Evolutionary conservation across 202 grass and related monocot species (phyloP).

Genomic region (Digitaria exilis): DNA sequence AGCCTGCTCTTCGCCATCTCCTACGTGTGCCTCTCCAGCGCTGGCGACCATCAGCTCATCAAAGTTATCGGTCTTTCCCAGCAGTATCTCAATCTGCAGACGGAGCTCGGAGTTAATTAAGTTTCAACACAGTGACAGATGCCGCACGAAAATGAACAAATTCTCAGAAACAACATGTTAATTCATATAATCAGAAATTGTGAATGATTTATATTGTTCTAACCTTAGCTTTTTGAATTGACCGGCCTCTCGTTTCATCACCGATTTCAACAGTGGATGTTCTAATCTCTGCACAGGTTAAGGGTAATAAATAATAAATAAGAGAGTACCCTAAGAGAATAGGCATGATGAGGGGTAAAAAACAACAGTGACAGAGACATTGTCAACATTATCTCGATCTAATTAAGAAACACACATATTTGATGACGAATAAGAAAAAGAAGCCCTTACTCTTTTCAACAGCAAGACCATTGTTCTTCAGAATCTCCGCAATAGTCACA

Average conservation of each 20-base stretch:
- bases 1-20: constrained; percentile 40
- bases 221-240: constrained; percentile 82
- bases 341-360: background rate
- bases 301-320: background rate
- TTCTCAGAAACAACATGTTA: background rate
- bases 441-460: constrained; percentile 51
- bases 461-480: constrained; percentile 67
- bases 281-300: constrained; percentile 49
- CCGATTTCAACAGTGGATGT: constrained; percentile 74
- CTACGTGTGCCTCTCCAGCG: constrained; percentile 38
- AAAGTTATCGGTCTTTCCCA: constrained; percentile 67
- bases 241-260: constrained; percentile 49
- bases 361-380: background rate
- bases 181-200: background rate
- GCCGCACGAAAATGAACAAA: background rate
- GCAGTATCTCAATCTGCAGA: constrained; percentile 65
- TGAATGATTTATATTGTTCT: background rate
- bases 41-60: constrained; percentile 68
- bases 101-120: background rate
- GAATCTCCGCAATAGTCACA: constrained; percentile 61
- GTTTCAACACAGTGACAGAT: background rate
- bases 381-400: background rate
- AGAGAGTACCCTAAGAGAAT: background rate
- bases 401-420: background rate
- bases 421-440: background rate